Conservation (phyloP, 441 rosid genomes). For the Biscutella laevigata region DNA sequence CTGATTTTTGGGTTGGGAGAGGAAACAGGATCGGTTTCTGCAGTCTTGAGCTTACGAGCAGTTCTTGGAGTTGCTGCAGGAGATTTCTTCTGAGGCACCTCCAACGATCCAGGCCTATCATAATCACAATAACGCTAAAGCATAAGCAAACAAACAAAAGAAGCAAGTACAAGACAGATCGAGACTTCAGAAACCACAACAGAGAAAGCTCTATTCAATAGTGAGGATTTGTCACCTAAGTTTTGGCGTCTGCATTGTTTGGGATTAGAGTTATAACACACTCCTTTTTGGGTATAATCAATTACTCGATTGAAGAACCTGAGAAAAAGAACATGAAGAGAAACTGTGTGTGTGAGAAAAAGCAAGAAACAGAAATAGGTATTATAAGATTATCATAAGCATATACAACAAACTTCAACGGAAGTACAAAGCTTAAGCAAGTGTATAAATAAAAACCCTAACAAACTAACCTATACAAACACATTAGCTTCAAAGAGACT, state of each 20-base stretch:
- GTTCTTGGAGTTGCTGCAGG: conserved; percentile 54
- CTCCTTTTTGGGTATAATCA: neutral
- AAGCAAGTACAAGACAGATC: neutral
- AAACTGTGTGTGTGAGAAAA: conserved; percentile 16
- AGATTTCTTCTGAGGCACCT: conserved; percentile 67
- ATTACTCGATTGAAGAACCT: neutral
- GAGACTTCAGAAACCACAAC: conserved; percentile 19
- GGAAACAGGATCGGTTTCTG: conserved; percentile 39
- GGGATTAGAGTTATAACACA: neutral
- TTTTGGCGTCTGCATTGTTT: conserved; percentile 21
- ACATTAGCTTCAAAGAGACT: conserved; percentile 83
- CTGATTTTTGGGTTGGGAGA: conserved; percentile 47
- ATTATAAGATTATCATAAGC: conserved; percentile 1
- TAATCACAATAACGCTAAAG: conserved; percentile 18
- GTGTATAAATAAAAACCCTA: conserved; percentile 14
- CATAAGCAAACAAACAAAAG: conserved; percentile 1
- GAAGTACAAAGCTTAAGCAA: conserved; percentile 23
- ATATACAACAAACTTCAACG: conserved; percentile 13
- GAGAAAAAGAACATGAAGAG: conserved; percentile 19
- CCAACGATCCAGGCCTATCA: conserved; percentile 48
- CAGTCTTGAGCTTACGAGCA: conserved; percentile 60
- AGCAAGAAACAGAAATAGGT: conserved; percentile 6
- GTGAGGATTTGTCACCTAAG: conserved; percentile 18
- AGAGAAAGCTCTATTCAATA: too few species aligned
- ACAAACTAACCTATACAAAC: conserved; percentile 31